Evolutionary conservation across 352 stramenopile species (phyloP).

Genomic region (Phytophthora crassamura): DNA sequence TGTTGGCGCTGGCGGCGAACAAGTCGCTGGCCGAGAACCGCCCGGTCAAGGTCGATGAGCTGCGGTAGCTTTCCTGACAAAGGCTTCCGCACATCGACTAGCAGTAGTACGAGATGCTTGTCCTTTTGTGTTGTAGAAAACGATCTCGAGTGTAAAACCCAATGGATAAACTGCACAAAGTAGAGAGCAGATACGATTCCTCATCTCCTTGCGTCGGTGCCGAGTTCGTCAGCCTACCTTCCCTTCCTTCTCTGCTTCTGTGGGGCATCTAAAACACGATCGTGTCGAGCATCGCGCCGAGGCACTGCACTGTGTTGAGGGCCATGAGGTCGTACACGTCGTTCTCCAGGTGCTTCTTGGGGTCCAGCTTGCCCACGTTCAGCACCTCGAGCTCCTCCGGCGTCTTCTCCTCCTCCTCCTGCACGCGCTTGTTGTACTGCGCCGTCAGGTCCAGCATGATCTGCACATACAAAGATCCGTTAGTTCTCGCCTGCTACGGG

Average conservation of each 20-base stretch:
- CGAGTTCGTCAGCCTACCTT: conserved; percentile 21
- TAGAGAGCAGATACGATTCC: conserved; percentile 26
- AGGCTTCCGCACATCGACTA: conserved; percentile 21
- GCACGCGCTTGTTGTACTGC: conserved; percentile 96
- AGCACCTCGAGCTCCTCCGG: conserved; percentile 96
- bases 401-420: conserved; percentile 98
- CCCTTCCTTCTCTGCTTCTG: conserved; percentile 14
- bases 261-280: conserved; percentile 95
- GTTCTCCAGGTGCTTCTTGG: conserved; percentile 94
- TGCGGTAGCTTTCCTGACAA: conserved; percentile 38
- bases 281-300: conserved; percentile 98
- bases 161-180: conserved; percentile 19
- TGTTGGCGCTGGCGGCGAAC: conserved; percentile 73
- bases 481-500: conserved; percentile 1
- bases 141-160: conserved; percentile 25
- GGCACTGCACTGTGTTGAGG: conserved; percentile 98
- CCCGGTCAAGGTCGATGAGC: conserved; percentile 64
- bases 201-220: conserved; percentile 21
- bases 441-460: conserved; percentile 96
- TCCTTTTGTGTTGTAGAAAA: conserved; percentile 32
- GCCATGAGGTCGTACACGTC: conserved; percentile 98
- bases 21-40: conserved; percentile 75
- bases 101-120: conserved; percentile 20
- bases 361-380: conserved; percentile 98
- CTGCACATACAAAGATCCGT: conserved; percentile 79